Conservation (phyloP, 768 basidiomycete genomes). For the Sporobolomyces roseus region DNA sequence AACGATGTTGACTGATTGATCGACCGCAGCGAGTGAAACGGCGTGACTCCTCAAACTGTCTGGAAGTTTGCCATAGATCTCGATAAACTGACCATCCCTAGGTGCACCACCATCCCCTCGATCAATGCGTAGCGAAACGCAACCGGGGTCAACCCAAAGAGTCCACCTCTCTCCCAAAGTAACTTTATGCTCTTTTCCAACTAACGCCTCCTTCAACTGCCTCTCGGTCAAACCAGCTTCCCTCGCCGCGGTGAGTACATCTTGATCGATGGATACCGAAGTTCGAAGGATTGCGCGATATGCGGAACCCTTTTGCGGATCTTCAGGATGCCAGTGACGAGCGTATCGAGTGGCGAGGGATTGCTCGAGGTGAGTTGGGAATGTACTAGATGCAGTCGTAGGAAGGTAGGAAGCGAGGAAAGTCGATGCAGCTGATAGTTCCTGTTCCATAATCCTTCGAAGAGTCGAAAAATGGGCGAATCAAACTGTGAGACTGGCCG, state of each 20-base stretch:
- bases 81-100: constrained; percentile 35
- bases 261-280: constrained; percentile 9
- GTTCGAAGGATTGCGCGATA: constrained; percentile 41
- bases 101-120: constrained; percentile 27
- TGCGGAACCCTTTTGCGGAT: constrained; percentile 44
- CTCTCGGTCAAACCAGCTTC: not conserved
- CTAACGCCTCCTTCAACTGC: constrained; percentile 4
- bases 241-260: not conserved
- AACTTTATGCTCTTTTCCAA: not conserved
- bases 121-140: constrained; percentile 42
- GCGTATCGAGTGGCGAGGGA: constrained; percentile 35
- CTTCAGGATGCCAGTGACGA: constrained; percentile 42
- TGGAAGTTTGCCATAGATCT: constrained; percentile 44
- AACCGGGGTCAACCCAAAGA: constrained; percentile 46
- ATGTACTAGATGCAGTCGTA: not conserved
- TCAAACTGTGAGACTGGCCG: not conserved
- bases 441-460: constrained; percentile 33
- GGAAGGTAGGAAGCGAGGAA: constrained; percentile 40
- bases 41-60: constrained; percentile 25
- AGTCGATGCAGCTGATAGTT: constrained; percentile 32
- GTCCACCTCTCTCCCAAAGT: constrained; percentile 41
- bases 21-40: constrained; percentile 30
- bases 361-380: constrained; percentile 12
- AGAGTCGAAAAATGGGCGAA: not conserved
- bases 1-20: constrained; percentile 20